These are phyloP conservation scores for Astrothelium macrocarpum DNA, from an alignment of 495 filamentous ascomycete genomes.

Conservation along the genomic window DNA sequence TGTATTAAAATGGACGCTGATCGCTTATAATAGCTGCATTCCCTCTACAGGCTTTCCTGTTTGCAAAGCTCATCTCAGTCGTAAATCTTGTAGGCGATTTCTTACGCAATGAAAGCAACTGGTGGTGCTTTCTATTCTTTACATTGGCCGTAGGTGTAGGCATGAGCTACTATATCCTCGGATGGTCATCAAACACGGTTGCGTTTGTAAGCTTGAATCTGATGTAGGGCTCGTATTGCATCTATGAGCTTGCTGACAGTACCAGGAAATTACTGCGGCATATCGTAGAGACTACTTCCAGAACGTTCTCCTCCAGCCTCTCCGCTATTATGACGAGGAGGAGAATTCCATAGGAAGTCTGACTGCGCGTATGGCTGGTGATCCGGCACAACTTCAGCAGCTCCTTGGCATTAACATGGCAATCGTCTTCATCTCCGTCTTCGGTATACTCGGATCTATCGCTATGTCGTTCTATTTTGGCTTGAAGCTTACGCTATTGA, in stretches of 20 bases:
- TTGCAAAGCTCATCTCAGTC: constrained; percentile 22
- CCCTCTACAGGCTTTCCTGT: constrained; percentile 24
- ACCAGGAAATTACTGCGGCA: not conserved
- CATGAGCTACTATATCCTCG: constrained; percentile 11
- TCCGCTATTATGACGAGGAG: constrained; percentile 26
- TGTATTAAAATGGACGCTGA: too few relatives aligned
- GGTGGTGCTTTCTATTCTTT: constrained; percentile 27
- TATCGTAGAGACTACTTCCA: constrained; percentile 26
- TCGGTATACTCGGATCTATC: constrained; percentile 22
- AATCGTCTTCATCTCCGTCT: constrained; percentile 17
- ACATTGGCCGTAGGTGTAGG: not conserved
- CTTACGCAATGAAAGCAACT: constrained; percentile 19
- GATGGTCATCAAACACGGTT: constrained; percentile 16
- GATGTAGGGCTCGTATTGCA: not conserved
- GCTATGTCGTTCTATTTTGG: constrained; percentile 24
- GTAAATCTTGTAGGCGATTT: constrained; percentile 16
- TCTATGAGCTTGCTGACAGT: not conserved
- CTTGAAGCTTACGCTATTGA: constrained; percentile 26
- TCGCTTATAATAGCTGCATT: constrained; percentile 17
- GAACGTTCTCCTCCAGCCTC: constrained; percentile 20
- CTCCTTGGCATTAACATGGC: constrained; percentile 23
- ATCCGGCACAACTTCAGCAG: constrained; percentile 20
- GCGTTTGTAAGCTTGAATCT: constrained; percentile 12
- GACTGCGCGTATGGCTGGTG: constrained; percentile 18
- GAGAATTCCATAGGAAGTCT: constrained; percentile 24